A percentile compares a stretch with the other conserved stretches of the same genome.
phyloP scores from a whole-genome alignment of 2,329 filamentous ascomycete species.

The Penicillium psychrosexuale region DNA sequence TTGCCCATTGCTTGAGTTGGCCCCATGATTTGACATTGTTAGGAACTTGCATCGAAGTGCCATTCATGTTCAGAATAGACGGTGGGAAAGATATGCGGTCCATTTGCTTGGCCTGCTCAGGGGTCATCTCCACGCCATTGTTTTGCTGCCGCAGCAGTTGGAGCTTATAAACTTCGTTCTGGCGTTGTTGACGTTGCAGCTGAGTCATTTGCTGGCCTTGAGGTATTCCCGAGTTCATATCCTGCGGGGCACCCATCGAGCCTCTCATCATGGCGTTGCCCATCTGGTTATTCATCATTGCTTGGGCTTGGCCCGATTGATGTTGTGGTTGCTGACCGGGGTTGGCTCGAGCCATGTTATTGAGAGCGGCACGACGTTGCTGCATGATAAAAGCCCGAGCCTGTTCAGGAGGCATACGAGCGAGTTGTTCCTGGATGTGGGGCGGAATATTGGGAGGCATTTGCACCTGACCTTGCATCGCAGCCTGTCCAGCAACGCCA shows the following conservation, averaged over 20 bases:
- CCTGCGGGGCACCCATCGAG: slow-evolving; percentile 36
- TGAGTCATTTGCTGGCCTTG: slow-evolving; percentile 31
- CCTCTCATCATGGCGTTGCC: slow-evolving; percentile 34
- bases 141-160: slow-evolving; percentile 35
- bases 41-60: slow-evolving; percentile 43
- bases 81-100: slow-evolving; percentile 40
- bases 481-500: slow-evolving; percentile 29
- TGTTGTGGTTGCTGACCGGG: slow-evolving; percentile 29
- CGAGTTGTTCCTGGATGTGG: slow-evolving; percentile 34
- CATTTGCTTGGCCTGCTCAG: slow-evolving; percentile 45
- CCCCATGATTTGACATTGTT: slow-evolving; percentile 55
- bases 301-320: slow-evolving; percentile 34
- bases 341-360: slow-evolving; percentile 34
- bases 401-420: slow-evolving; percentile 37
- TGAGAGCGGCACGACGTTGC: slow-evolving; percentile 34
- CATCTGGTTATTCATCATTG: slow-evolving; percentile 34
- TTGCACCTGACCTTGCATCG: slow-evolving; percentile 33
- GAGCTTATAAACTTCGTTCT: slow-evolving; percentile 32
- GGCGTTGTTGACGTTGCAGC: slow-evolving; percentile 35
- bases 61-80: slow-evolving; percentile 29
- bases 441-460: slow-evolving; percentile 37
- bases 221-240: slow-evolving; percentile 27
- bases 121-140: slow-evolving; percentile 37
- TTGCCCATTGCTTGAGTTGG: slow-evolving; percentile 55
- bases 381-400: slow-evolving; percentile 32